Conservation (phyloP, 2,329 filamentous ascomycete species). For the Phoma herbarum region DNA sequence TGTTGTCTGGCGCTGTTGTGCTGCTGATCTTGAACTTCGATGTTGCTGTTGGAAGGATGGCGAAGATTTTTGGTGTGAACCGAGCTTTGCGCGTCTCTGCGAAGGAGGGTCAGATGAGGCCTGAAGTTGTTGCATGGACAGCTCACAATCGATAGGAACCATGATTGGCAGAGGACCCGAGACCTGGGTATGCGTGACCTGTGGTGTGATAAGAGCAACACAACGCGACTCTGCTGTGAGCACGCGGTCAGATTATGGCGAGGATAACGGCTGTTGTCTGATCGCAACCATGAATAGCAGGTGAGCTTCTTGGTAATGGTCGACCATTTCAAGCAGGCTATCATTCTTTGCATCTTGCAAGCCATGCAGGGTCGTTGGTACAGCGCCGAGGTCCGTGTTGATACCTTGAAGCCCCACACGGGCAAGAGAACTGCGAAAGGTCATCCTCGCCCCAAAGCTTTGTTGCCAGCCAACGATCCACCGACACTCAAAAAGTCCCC, state of each 20-base stretch:
- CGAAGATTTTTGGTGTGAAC: not conserved
- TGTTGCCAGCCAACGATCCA: too few species aligned
- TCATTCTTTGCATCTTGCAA: not conserved
- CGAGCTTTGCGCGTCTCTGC: not conserved
- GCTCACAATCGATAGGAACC: not conserved
- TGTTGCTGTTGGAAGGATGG: not conserved
- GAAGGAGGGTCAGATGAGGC: constrained; percentile 6
- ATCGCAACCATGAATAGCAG: not conserved
- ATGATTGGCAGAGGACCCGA: constrained; percentile 9
- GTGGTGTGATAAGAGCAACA: constrained; percentile 23
- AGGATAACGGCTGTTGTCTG: not conserved
- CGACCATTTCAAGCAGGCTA: not conserved
- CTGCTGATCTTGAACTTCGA: not conserved
- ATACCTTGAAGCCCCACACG: not conserved
- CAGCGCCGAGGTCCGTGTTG: not conserved
- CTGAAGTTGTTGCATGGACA: constrained; percentile 1
- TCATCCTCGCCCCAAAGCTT: too few species aligned
- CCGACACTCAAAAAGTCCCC: too few species aligned
- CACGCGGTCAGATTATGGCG: constrained; percentile 10
- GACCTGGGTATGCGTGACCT: constrained; percentile 13
- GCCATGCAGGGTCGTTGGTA: not conserved
- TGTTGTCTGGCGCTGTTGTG: constrained; percentile 7
- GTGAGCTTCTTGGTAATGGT: not conserved
- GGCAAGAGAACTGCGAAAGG: not conserved
- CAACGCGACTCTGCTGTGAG: constrained; percentile 15